Evolutionary conservation across 1,139 yeast genomes (phyloP), one percentile per base, ranked within the genome.

Genomic region (Hanseniaspora uvarum): DNA sequence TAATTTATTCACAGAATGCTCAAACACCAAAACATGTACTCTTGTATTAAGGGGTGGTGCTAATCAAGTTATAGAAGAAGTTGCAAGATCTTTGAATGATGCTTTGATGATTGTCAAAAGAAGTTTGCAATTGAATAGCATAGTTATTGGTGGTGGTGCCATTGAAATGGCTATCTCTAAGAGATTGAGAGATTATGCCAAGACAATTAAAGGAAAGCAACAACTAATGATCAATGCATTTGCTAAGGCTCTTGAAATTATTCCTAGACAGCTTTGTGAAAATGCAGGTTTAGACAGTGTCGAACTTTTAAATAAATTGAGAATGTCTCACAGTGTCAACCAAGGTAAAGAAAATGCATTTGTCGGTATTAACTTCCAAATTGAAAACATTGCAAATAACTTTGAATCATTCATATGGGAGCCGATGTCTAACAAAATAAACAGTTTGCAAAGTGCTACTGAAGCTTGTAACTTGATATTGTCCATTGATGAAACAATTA

Each of bases 71-170:
- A 89, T 94, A 67, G 96, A 96, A 38, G 99, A 92, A 72, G 97
- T 92, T 38, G 98, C 92, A 69, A 79, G 99, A 68, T 89, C 96
- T 3, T 75, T 92, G 61, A 98, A 92, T 65, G 99, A 92, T 71
- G 98, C 98, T 52, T 88, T 92, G 53, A 92, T 92, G 98, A 88
- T 94, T 68, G 97, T 92, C 50, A 89, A 89, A 72, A 79, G 98
- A 64, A 95, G 97, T 1, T 81, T 92, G 48, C 83, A 85, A 65
- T 92, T 88, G 66, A 84, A 80, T 63, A 73, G 79, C 36, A 81
- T 94, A 59, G 98, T 92, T 57, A 97, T 96, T 16, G 99, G 99
- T 57, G 99, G 99, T 60, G 99, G 99, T 59, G 99, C 99, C 46
- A 85, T 89, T 59, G 98, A 92, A 69, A 94, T 92, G 98, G 97